These are phyloP conservation scores for carrot (Daucus carota) DNA, from an alignment of 129 eudicot species.

Conservation along the genomic window DH1_v3.0 NC_030386.2:34125001-34125500, in stretches of 20 bases:
- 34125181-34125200: slow-evolving; percentile 56
- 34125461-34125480: background rate
- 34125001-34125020: slow-evolving; percentile 8
- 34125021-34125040: slow-evolving; percentile 7
- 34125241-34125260: background rate
- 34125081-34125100: slow-evolving; percentile 99
- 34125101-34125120: slow-evolving; percentile 92
- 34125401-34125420: background rate
- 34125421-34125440: background rate
- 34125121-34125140: slow-evolving; percentile 73
- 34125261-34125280: too few species aligned
- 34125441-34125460: background rate
- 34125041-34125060: slow-evolving; percentile 2
- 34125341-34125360: background rate
- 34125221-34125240: background rate
- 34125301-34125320: background rate
- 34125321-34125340: background rate
- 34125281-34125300: too few species aligned
- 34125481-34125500: background rate
- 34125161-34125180: slow-evolving; percentile 91
- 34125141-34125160: slow-evolving; percentile 86
- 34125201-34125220: background rate
- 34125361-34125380: background rate
- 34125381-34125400: background rate
- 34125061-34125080: slow-evolving; percentile 34